These are phyloP conservation scores for Corymbia citriodora DNA, from an alignment of 441 rosid genomes.

Conservation along the genomic window DNA sequence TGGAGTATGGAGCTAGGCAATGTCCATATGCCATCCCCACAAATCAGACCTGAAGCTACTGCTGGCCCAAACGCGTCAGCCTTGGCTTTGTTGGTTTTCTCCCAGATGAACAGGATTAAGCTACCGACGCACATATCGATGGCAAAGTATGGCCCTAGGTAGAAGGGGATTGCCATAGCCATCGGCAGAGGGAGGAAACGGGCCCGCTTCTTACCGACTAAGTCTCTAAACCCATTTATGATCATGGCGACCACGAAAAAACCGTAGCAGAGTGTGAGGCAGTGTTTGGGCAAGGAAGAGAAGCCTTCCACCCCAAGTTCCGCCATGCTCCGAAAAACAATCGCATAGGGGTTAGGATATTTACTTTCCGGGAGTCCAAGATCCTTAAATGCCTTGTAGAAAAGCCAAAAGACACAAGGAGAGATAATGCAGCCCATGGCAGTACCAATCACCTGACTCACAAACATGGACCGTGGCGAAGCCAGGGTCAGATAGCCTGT, in stretches of 20 bases:
- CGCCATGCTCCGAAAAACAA: slow-evolving; percentile 4
- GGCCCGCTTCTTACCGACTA: slow-evolving; percentile 17
- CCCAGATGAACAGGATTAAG: slow-evolving; percentile 43
- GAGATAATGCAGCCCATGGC: slow-evolving; percentile 17
- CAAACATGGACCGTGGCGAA: slow-evolving; percentile 57
- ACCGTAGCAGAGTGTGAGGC: neutral
- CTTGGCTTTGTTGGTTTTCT: slow-evolving; percentile 31
- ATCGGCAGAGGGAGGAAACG: slow-evolving; percentile 45
- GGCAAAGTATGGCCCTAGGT: slow-evolving; percentile 42
- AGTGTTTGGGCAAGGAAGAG: slow-evolving; percentile 3
- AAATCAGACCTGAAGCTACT: slow-evolving; percentile 51
- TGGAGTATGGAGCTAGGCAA: slow-evolving; percentile 49
- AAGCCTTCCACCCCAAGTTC: slow-evolving; percentile 3
- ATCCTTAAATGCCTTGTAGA: slow-evolving; percentile 7
- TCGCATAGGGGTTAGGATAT: neutral
- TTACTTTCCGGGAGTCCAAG: neutral
- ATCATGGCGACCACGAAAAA: neutral
- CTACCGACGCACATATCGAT: slow-evolving; percentile 58
- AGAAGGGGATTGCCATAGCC: slow-evolving; percentile 57
- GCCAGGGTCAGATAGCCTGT: slow-evolving; percentile 62
- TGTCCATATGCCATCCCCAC: slow-evolving; percentile 52
- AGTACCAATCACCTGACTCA: slow-evolving; percentile 29
- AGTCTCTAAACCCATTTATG: slow-evolving; percentile 17
- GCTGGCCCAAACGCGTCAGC: slow-evolving; percentile 34
- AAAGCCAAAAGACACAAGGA: slow-evolving; percentile 8